phyloP scores from a whole-genome alignment of 1,284 basidiomycete species.

The Peniophora sp. region DNA sequence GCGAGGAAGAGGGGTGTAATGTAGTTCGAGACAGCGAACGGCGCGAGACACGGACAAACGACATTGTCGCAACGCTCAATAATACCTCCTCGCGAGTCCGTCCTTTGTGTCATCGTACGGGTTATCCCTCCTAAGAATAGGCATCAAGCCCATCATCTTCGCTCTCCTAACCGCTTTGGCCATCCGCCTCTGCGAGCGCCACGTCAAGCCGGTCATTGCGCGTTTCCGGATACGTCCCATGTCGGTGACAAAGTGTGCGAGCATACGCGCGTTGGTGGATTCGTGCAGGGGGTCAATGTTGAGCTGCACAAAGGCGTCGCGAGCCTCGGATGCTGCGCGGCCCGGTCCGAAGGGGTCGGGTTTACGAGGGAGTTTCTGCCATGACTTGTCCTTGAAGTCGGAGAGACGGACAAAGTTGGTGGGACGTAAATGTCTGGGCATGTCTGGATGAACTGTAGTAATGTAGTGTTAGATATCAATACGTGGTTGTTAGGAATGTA shows the following conservation, averaged over 20 bases:
- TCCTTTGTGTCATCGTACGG: too few relatives aligned
- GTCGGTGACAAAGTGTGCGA: conserved; percentile 64
- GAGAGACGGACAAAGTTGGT: conserved; percentile 23
- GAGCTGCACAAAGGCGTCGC: conserved; percentile 66
- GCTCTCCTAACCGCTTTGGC: conserved; percentile 88
- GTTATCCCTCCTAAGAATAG: conserved; percentile 17
- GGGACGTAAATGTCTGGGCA: background rate
- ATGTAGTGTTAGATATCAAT: background rate
- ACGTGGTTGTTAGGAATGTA: conserved; percentile 1
- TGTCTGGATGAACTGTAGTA: background rate
- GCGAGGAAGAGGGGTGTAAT: too few relatives aligned
- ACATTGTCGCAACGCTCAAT: background rate
- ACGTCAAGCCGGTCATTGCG: conserved; percentile 68
- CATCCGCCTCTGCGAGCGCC: conserved; percentile 73
- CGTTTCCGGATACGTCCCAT: conserved; percentile 84
- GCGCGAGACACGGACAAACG: background rate
- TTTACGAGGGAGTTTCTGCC: conserved; percentile 9
- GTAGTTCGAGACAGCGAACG: background rate
- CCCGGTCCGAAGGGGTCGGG: conserved; percentile 42
- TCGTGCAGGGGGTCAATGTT: conserved; percentile 64
- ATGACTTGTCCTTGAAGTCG: conserved; percentile 18
- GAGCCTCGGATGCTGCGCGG: conserved; percentile 35
- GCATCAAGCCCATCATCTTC: conserved; percentile 88
- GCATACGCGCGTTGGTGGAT: conserved; percentile 59
- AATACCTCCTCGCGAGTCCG: too few relatives aligned